A percentile compares a stretch with the other conserved stretches of the same genome.
Conservation (phyloP, 495 filamentous ascomycete species). For the Parmelia sp. region DNA sequence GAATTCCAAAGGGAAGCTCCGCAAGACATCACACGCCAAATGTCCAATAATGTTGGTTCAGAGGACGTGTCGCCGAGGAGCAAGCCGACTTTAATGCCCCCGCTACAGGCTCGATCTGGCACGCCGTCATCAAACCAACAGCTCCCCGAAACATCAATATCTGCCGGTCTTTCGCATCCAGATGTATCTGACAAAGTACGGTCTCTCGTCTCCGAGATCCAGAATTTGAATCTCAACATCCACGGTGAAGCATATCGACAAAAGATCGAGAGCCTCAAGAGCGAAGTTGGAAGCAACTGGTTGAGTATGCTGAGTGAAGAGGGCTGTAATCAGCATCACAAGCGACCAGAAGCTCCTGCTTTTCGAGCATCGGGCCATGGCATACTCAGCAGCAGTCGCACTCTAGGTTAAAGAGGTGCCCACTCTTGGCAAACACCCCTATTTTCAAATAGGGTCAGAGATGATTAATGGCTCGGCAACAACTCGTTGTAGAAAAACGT, state of each 20-base stretch:
- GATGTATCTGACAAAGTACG: constrained; percentile 29
- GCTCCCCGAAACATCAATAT: neutral
- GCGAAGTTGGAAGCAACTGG: constrained; percentile 78
- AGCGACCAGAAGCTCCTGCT: constrained; percentile 23
- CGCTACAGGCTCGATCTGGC: constrained; percentile 5
- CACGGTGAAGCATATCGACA: constrained; percentile 74
- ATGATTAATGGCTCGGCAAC: neutral
- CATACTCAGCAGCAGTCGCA: constrained; percentile 48
- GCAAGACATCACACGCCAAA: neutral
- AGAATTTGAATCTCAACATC: constrained; percentile 61
- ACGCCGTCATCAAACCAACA: neutral
- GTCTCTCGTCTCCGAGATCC: constrained; percentile 39
- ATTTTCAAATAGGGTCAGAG: constrained; percentile 10
- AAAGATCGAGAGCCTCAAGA: constrained; percentile 76
- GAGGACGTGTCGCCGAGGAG: constrained; percentile 6
- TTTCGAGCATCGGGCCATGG: constrained; percentile 43
- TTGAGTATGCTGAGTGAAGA: constrained; percentile 79
- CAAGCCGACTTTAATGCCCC: constrained; percentile 11
- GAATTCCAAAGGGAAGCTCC: neutral
- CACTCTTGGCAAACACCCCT: constrained; percentile 9
- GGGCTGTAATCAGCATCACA: constrained; percentile 43
- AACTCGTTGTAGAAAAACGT: neutral
- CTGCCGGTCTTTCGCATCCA: neutral
- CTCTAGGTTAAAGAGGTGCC: constrained; percentile 36
- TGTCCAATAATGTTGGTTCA: neutral